Evolutionary conservation across 345 rosid species (phyloP), one percentile per base, ranked within the genome.

Genomic region (Murraya paniculata): DNA sequence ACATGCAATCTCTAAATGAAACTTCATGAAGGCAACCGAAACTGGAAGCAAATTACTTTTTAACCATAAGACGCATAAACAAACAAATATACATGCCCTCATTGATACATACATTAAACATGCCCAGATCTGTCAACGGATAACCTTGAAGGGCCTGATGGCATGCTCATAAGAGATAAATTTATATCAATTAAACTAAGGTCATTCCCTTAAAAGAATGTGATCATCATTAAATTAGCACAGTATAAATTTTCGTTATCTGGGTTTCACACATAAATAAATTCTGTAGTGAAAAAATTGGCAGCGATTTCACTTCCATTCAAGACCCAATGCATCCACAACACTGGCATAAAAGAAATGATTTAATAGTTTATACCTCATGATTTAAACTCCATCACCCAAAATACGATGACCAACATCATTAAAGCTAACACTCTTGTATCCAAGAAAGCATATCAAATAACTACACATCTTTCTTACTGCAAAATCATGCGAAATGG

Each of bases 11-110:
- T 75, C 59, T 77, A 78, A 39, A 41, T 80, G 30, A 79, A 76
- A 74, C 72, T 50, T 79, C 80, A 79, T 30, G 82, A n/a, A 77
- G 74, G 66, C 68, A 74, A 82, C 77, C 67, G 72, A 73, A 78
- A 76, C 62, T 64, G 61, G 62, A 79, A 81, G 64, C 74, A 74
- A 79, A 71, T 77, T 71, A 56, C 77, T 61, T 39, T 45, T 36
- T 57, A 77, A 81, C 69, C 73, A 84, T 36, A 66, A 59, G 67
- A 70, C 56, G 56, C 11, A 30, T 65, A 56, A 33, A 81, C 35
- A 30, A 55, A 38, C 30, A 73, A n/a, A 68, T 39, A 75, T 28
- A 48, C 71, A 45, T 25, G 72, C 39, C 79, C 76, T 70, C 2
- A 24, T 68, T 25, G 28, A 60, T 68, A 30, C 66, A 58, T 57